Percentiles rank a stretch among this genome's conserved stretches.
phyloP scores from a whole-genome alignment of 345 rosid species.

The Linum tenue region DNA sequence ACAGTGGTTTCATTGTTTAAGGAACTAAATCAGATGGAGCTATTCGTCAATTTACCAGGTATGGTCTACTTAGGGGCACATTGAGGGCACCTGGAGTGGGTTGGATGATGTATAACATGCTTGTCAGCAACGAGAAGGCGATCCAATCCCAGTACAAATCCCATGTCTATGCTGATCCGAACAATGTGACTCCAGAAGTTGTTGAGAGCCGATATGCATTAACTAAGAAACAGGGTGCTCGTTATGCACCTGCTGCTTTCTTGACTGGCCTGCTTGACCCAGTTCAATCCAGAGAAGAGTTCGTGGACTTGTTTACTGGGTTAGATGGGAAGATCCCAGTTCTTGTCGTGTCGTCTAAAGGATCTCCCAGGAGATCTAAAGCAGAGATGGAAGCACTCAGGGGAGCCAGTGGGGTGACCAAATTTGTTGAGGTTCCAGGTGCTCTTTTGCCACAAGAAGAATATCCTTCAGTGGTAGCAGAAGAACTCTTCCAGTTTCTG shows the following conservation, averaged over 20 bases:
- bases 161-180: conserved; percentile 75
- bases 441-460: conserved; percentile 93
- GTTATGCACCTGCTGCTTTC: conserved; percentile 81
- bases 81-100: conserved; percentile 77
- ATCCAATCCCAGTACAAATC: conserved; percentile 82
- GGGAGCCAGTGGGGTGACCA: conserved; percentile 63
- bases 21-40: not conserved
- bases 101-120: conserved; percentile 89
- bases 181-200: conserved; percentile 57
- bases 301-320: conserved; percentile 52
- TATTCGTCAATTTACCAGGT: conserved; percentile 34
- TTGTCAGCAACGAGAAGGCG: conserved; percentile 84
- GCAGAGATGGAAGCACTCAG: conserved; percentile 81
- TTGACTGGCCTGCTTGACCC: conserved; percentile 90
- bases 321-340: conserved; percentile 54
- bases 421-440: conserved; percentile 68
- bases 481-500: conserved; percentile 56
- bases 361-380: conserved; percentile 79
- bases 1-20: not conserved
- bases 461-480: conserved; percentile 57
- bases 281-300: conserved; percentile 58
- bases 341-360: conserved; percentile 52
- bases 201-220: conserved; percentile 55
- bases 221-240: conserved; percentile 71
- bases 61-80: conserved; percentile 69